phyloP scores from a whole-genome alignment of 352 stramenopile genomes.

The Pythium apleroticum region DNA sequence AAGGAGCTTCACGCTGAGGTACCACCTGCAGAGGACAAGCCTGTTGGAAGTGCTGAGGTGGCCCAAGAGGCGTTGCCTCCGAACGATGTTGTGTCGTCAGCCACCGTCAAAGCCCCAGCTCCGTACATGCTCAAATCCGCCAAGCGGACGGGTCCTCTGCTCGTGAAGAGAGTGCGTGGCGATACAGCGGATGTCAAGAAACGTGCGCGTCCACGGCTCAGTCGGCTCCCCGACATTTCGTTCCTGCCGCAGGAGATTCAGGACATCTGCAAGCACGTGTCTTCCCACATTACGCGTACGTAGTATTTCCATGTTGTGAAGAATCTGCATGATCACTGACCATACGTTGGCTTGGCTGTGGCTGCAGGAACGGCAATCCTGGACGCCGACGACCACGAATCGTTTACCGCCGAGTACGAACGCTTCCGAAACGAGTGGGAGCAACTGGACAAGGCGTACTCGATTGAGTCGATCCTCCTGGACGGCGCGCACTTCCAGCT shows the following conservation, averaged over 20 bases:
- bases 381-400: slow-evolving; percentile 60
- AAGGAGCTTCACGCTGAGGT: background rate
- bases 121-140: background rate
- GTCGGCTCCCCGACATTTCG: slow-evolving; percentile 48
- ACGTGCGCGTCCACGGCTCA: slow-evolving; percentile 42
- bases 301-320: background rate
- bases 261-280: slow-evolving; percentile 56
- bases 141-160: background rate
- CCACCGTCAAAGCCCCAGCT: background rate
- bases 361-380: slow-evolving; percentile 45
- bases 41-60: background rate
- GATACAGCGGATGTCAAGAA: slow-evolving; percentile 33
- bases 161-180: background rate
- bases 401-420: slow-evolving; percentile 53
- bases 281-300: slow-evolving; percentile 43
- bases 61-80: background rate
- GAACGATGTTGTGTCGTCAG: background rate
- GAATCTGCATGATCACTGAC: no score
- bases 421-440: slow-evolving; percentile 55
- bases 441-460: slow-evolving; percentile 56
- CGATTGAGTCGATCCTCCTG: slow-evolving; percentile 25
- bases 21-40: background rate
- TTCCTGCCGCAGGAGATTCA: slow-evolving; percentile 46
- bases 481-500: slow-evolving; percentile 24
- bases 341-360: background rate